Evolutionary conservation across 176 grass and related monocot species (phyloP), one percentile per base, ranked within the genome.

Genomic region (Cenchrus americanus): DNA sequence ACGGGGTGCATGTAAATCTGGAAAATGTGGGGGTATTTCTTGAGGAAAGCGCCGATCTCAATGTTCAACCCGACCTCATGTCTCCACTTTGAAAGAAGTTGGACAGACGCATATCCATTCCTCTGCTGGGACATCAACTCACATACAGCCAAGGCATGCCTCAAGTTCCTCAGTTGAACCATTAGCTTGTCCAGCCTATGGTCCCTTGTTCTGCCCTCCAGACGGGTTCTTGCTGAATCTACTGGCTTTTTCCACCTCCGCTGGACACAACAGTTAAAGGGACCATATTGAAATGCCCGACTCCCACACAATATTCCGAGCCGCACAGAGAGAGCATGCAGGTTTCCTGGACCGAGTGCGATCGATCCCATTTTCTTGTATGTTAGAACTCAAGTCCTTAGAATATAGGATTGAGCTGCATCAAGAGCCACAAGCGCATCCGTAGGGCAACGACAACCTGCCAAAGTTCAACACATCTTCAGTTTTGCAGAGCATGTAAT

Each of bases 121-220:
- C 87, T 92, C 42, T 89, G 84, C 62, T 89, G 72, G 54, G 84
- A 89, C 59, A 94, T 85, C 18, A 92, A 37, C 64, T 85, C 75
- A 26, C 54, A 82, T 17, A 94, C 30, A 41, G 85, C 82, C 81
- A 94, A 84, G 21, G 85, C 74, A 32, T 76, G 22, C 50, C 51
- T 87, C 74, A 92, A 66, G 73, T 94, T 94, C 57, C 79, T 94
- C 52, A 94, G 66, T 0, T 92, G 87, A 52, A 79, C 27, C 82
- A 92, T 88, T n/a, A 94, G 77, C 79, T 92, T 92, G 70, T 92
- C 92, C 7, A 94, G 84, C 59, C 13, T 89, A 10, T 89, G 87
- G 61, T 92, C 89, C 55, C 82, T 94, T 62, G 92, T 94, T 86
- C 89, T 89, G 49, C 63, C 66, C 65, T 94, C 89, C 42, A 92